A percentile compares a stretch with the other conserved stretches of the same genome.
These are phyloP conservation scores for Hypoxylon intermedium DNA, from an alignment of 495 filamentous ascomycete genomes.

Conservation along the genomic window DNA sequence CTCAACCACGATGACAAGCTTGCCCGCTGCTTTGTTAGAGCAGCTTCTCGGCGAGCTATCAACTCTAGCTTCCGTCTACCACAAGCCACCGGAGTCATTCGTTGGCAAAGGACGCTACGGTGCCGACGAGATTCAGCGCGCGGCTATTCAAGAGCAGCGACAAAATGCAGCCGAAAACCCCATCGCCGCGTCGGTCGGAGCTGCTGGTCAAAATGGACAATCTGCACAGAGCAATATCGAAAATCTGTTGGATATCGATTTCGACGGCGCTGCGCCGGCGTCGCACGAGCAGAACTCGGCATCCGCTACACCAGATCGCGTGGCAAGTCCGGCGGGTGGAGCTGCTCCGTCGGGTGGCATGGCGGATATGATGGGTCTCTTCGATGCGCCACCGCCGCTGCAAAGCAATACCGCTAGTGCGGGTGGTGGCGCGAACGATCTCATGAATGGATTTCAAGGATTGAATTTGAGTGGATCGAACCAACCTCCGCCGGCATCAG, in stretches of 20 bases:
- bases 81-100: constrained; percentile 96
- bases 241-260: constrained; percentile 97
- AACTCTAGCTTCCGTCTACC: constrained; percentile 98
- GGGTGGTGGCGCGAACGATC: constrained; percentile 57
- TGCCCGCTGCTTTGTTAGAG: constrained; percentile 83
- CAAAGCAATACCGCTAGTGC: constrained; percentile 43
- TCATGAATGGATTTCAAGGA: constrained; percentile 85
- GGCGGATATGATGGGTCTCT: constrained; percentile 90
- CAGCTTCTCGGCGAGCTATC: constrained; percentile 87
- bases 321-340: constrained; percentile 65
- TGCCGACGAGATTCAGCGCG: constrained; percentile 91
- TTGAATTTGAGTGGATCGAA: constrained; percentile 73
- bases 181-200: constrained; percentile 83
- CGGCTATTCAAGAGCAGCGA: constrained; percentile 94
- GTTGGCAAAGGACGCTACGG: constrained; percentile 93
- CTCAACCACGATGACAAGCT: constrained; percentile 86
- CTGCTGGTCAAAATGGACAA: constrained; percentile 67
- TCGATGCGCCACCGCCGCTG: constrained; percentile 61
- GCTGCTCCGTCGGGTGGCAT: constrained; percentile 63
- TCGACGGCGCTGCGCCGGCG: constrained; percentile 92
- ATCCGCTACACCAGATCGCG: constrained; percentile 80
- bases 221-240: constrained; percentile 79
- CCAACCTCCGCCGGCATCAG: constrained; percentile 63
- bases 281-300: constrained; percentile 77
- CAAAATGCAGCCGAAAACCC: constrained; percentile 93